phyloP scores from a whole-genome alignment of 345 rosid genomes.

The Eucalyptus polybractea region DNA sequence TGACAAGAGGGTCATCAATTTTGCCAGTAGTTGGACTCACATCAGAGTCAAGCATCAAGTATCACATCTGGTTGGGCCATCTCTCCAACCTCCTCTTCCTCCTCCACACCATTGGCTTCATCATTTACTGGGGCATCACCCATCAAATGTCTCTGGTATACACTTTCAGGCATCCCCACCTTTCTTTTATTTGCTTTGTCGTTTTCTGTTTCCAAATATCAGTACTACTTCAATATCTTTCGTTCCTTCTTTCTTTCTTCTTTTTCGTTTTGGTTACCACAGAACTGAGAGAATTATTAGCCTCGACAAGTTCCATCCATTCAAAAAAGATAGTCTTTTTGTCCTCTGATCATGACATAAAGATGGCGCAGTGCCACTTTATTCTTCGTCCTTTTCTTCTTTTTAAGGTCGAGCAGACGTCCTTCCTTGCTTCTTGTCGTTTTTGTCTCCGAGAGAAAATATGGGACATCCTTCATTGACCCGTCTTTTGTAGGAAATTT shows the following conservation, averaged over 20 bases:
- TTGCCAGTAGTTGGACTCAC: slow-evolving; percentile 26
- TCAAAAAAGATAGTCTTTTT: background rate
- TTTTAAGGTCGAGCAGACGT: background rate
- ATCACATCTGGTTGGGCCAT: slow-evolving; percentile 38
- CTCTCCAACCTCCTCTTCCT: slow-evolving; percentile 14
- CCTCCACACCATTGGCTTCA: slow-evolving; percentile 23
- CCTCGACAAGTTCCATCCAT: background rate
- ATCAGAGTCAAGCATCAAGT: slow-evolving; percentile 24
- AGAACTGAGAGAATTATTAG: background rate
- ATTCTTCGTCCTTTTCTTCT: background rate
- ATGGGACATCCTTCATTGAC: background rate
- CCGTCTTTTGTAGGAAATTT: background rate
- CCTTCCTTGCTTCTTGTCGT: background rate
- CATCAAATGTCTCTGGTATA: slow-evolving; percentile 1
- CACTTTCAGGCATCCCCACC: slow-evolving; percentile 1
- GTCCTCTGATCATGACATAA: background rate
- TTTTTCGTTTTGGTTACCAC: background rate
- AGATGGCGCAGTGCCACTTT: background rate
- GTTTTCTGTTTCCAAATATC: background rate
- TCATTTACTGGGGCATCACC: slow-evolving; percentile 12
- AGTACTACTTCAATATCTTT: background rate
- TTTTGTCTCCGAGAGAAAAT: background rate
- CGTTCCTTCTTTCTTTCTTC: background rate
- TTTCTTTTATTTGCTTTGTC: background rate
- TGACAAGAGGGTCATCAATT: slow-evolving; percentile 27